Evolutionary conservation across 495 filamentous ascomycete species (phyloP), one percentile per base, ranked within the genome.

Genomic region (Wilcoxina mikolae): DNA sequence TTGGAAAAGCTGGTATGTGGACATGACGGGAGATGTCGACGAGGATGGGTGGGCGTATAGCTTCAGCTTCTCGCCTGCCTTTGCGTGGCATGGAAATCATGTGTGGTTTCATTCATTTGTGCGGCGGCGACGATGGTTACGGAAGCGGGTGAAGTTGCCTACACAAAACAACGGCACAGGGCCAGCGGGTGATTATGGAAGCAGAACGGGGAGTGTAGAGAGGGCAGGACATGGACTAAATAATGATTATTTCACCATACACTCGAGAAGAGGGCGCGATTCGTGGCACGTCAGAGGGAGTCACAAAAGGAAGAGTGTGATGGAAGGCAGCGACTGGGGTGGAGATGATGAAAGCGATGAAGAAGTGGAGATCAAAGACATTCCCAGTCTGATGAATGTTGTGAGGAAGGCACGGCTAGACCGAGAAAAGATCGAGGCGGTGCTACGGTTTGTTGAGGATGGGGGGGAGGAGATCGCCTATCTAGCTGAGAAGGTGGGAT

Each of bases 31-130:
- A n/a, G 80, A 85, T 57, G 78, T 86, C 9, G 93, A 96, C 60
- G 82, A 90, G 55, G 87, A 94, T 57, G 93, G 93, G 2, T 99
- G 93, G 93, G 78, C 89, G 62, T 99, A 99, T 64, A 84, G 83
- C 20, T 86, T 94, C 70, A 83, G 80, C 56, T 99, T 96, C 61
- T 68, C 71, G 1, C 80, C 76, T 43, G 71, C 70, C 12, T 90
- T 85, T 51, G 77, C 81, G 1, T 99, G 93, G 93, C 93, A 96
- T 69, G 85, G 87, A 4, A 83, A 83, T 25, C 82, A 87, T 64
- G 80, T 81, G 18, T 95, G 87, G 85, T 93, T 85, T 65, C 85
- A 87, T 68, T 90, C 85, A 2, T 96, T 90, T 69, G 93, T 93
- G 10, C 76, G 93, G 4, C 74, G 93, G 51, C 75, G 93, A 56